phyloP scores from a whole-genome alignment of 2,329 filamentous ascomycete genomes.

The Phaeosphaeriaceae sp. region DNA sequence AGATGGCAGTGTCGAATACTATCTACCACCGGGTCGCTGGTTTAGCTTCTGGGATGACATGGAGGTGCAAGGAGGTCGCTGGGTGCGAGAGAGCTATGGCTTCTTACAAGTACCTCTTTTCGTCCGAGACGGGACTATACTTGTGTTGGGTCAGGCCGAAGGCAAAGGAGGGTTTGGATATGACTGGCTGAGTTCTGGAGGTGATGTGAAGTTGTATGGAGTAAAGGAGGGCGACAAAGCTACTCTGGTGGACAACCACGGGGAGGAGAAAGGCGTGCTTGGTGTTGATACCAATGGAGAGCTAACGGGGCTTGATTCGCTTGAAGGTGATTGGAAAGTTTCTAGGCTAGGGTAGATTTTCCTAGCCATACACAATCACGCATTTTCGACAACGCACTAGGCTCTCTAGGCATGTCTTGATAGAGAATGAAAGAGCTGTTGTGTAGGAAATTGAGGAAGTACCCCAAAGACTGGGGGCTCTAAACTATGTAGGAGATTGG shows the following conservation, averaged over 20 bases:
- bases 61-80: slow-evolving; percentile 51
- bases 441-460: too few relatives aligned
- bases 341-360: slow-evolving; percentile 28
- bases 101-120: slow-evolving; percentile 52
- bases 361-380: neutral
- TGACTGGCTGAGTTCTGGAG: slow-evolving; percentile 50
- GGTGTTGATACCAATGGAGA: slow-evolving; percentile 36
- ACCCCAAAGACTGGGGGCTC: too few relatives aligned
- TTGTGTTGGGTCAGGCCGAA: slow-evolving; percentile 50
- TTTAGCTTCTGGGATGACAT: slow-evolving; percentile 57
- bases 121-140: slow-evolving; percentile 48
- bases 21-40: slow-evolving; percentile 63
- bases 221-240: slow-evolving; percentile 44
- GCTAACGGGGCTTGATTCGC: slow-evolving; percentile 33
- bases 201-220: slow-evolving; percentile 49
- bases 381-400: neutral
- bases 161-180: slow-evolving; percentile 49
- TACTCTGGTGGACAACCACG: slow-evolving; percentile 43
- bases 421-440: too few relatives aligned
- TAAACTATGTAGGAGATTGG: too few relatives aligned
- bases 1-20: slow-evolving; percentile 70
- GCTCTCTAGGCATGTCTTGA: neutral
- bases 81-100: slow-evolving; percentile 52
- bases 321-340: slow-evolving; percentile 47
- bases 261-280: slow-evolving; percentile 38